These are phyloP conservation scores for Alternaria triticina DNA, from an alignment of 2,329 filamentous ascomycete species.

Conservation along the genomic window DNA sequence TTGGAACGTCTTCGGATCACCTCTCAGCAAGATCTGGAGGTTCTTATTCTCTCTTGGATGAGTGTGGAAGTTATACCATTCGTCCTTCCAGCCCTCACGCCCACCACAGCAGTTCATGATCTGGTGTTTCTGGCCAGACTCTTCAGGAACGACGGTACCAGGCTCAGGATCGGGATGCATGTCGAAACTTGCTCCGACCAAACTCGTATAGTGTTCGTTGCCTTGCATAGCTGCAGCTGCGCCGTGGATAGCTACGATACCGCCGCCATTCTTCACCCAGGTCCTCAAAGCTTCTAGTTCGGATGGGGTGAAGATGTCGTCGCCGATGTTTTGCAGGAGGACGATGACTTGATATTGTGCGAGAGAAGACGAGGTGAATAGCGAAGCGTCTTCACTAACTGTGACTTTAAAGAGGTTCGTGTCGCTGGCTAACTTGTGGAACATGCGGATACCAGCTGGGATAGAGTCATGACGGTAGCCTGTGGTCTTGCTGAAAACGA, in stretches of 20 bases:
- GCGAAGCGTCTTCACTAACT: conserved; percentile 26
- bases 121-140: conserved; percentile 1
- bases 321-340: conserved; percentile 24
- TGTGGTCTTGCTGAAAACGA: conserved; percentile 37
- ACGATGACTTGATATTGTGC: conserved; percentile 18
- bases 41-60: conserved; percentile 31
- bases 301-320: conserved; percentile 12
- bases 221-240: conserved; percentile 34
- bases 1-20: conserved; percentile 26
- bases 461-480: conserved; percentile 40
- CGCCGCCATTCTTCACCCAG: conserved; percentile 28
- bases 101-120: conserved; percentile 9
- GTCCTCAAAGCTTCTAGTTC: conserved; percentile 22
- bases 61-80: conserved; percentile 39
- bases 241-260: conserved; percentile 34
- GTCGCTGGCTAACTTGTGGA: conserved; percentile 13
- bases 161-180: conserved; percentile 30
- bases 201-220: conserved; percentile 26
- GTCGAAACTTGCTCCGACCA: conserved; percentile 36
- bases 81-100: conserved; percentile 27
- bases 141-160: conserved; percentile 24
- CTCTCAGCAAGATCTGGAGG: conserved; percentile 25
- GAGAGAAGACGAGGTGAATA: conserved; percentile 15
- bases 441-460: conserved; percentile 18
- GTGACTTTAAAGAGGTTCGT: conserved; percentile 15